A percentile compares a stretch with the other conserved stretches of the same genome.
These are phyloP conservation scores for Phytophthora podocarpi DNA, from an alignment of 352 stramenopile genomes.

Conservation along the genomic window DNA sequence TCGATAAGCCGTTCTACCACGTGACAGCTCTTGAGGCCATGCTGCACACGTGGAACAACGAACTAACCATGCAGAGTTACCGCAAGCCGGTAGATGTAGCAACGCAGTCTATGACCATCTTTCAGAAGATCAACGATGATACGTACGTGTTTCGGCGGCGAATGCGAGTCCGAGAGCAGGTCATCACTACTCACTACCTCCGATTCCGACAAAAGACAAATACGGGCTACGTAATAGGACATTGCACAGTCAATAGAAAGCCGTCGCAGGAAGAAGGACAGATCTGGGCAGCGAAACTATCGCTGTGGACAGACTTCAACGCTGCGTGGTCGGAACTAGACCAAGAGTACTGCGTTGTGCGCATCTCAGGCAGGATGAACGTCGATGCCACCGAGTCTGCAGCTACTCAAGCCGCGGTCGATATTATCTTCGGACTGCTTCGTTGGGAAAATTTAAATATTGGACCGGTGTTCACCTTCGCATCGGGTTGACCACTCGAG, in stretches of 20 bases:
- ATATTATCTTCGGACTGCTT: conserved; percentile 56
- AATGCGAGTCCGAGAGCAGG: conserved; percentile 18
- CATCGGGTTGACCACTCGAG: conserved; percentile 48
- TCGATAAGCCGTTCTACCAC: conserved; percentile 58
- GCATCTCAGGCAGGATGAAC: conserved; percentile 29
- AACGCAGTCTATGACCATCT: conserved; percentile 39
- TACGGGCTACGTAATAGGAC: conserved; percentile 32
- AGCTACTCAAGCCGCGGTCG: conserved; percentile 36
- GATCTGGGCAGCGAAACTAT: conserved; percentile 41
- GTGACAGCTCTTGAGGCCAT: conserved; percentile 41
- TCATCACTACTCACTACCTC: conserved; percentile 44
- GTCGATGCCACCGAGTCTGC: conserved; percentile 17
- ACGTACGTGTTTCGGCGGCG: conserved; percentile 47
- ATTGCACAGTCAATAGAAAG: conserved; percentile 23
- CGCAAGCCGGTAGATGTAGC: conserved; percentile 28
- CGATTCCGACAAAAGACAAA: conserved; percentile 49
- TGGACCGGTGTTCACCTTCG: conserved; percentile 46
- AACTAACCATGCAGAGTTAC: conserved; percentile 46
- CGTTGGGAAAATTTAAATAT: conserved; percentile 64
- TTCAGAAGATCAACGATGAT: conserved; percentile 57
- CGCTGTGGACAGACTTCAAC: conserved; percentile 42
- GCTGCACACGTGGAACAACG: conserved; percentile 49
- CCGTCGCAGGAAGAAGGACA: conserved; percentile 1
- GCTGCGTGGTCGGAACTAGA: conserved; percentile 9
- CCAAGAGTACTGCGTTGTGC: conserved; percentile 31